Percentiles rank a stretch among this genome's conserved stretches.
Evolutionary conservation across 2,329 filamentous ascomycete species (phyloP).

Genomic region (Diplodia seriata): DNA sequence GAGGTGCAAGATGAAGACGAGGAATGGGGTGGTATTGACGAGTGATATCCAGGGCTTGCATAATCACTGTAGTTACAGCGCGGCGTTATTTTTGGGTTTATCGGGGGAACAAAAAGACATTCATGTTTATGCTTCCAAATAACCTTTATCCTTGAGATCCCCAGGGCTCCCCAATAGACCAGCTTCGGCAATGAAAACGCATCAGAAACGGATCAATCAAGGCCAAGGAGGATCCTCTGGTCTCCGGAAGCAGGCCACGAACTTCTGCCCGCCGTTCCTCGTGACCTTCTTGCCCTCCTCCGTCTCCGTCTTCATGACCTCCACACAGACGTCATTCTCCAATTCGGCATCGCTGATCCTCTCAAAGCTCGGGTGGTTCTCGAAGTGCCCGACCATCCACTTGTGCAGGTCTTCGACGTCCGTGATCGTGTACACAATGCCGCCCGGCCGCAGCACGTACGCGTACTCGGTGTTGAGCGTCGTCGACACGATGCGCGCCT

Average conservation of each 20-base stretch:
- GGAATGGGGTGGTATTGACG: slow-evolving; percentile 74
- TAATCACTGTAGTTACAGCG: slow-evolving; percentile 38
- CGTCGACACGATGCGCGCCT: slow-evolving; percentile 89
- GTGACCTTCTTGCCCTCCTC: slow-evolving; percentile 98
- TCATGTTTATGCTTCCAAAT: neutral
- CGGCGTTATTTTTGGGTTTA: slow-evolving; percentile 39
- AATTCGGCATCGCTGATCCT: slow-evolving; percentile 72
- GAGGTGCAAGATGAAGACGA: slow-evolving; percentile 57
- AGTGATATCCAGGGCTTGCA: slow-evolving; percentile 51
- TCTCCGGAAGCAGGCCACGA: slow-evolving; percentile 85
- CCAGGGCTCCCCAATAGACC: slow-evolving; percentile 15
- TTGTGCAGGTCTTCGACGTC: slow-evolving; percentile 92
- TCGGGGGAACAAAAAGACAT: neutral
- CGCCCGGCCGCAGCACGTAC: slow-evolving; percentile 81
- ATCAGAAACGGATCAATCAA: slow-evolving; percentile 24
- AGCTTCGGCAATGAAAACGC: neutral
- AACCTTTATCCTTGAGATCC: slow-evolving; percentile 17
- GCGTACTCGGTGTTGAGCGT: slow-evolving; percentile 94
- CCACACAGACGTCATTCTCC: slow-evolving; percentile 73
- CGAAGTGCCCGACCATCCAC: slow-evolving; percentile 92
- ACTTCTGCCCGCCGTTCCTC: slow-evolving; percentile 88
- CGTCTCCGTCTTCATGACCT: slow-evolving; percentile 80
- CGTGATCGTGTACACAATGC: slow-evolving; percentile 93
- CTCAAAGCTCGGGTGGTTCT: slow-evolving; percentile 79
- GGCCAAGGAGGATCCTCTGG: slow-evolving; percentile 81